Percentiles rank a stretch among this genome's conserved stretches.
phyloP scores from a whole-genome alignment of 2,329 filamentous ascomycete genomes.

The Colletotrichum lindemuthianum region DNA sequence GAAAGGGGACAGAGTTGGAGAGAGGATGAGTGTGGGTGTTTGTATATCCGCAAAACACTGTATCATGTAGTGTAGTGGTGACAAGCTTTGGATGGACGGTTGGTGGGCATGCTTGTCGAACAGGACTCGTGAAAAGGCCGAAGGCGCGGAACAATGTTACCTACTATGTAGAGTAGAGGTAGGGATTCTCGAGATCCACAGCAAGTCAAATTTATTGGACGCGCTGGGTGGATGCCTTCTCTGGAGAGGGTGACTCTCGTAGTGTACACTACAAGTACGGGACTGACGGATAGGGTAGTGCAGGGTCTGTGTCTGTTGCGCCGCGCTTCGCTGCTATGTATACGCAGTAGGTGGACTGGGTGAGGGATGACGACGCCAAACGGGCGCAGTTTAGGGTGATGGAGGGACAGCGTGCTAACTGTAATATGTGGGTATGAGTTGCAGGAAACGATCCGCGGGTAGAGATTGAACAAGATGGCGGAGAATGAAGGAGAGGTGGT shows the following conservation, averaged over 20 bases:
- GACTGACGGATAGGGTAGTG: neutral
- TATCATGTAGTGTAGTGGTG: neutral
- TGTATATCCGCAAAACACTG: too few species aligned
- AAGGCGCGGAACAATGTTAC: slow-evolving; percentile 2
- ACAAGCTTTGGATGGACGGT: slow-evolving; percentile 21
- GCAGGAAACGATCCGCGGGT: too few species aligned
- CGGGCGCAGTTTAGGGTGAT: slow-evolving; percentile 24
- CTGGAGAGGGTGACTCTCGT: neutral
- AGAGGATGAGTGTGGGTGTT: too few species aligned
- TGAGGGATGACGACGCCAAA: slow-evolving; percentile 29
- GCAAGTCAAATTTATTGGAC: slow-evolving; percentile 4
- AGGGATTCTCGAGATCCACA: slow-evolving; percentile 18
- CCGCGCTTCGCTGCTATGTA: neutral
- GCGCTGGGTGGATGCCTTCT: neutral
- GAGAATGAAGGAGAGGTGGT: slow-evolving; percentile 15
- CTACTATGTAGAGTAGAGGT: slow-evolving; percentile 23
- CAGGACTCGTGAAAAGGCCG: slow-evolving; percentile 4
- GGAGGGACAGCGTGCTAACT: slow-evolving; percentile 4
- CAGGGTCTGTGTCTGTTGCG: neutral
- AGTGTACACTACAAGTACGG: too few species aligned
- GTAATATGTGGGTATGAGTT: slow-evolving; percentile 4
- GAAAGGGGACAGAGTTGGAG: too few species aligned
- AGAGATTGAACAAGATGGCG: neutral
- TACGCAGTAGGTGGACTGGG: slow-evolving; percentile 1
- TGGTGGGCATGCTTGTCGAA: slow-evolving; percentile 11